Evolutionary conservation across 108 stramenopile species (phyloP).

Genomic region (Pseudonitzschia delicatissima): DNA sequence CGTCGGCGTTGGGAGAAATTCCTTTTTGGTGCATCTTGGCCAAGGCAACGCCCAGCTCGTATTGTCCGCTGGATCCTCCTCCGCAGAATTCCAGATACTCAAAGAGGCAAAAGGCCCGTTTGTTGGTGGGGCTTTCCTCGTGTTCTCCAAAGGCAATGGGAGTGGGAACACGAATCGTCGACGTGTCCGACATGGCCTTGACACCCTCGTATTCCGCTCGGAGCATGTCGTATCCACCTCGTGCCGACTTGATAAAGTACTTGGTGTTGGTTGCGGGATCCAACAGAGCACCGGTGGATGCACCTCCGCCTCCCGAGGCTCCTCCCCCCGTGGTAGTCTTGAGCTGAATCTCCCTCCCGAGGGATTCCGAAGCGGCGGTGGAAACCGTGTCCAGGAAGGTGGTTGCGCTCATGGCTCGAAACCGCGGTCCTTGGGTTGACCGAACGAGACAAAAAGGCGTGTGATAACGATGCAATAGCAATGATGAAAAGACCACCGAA

Average conservation of each 20-base stretch:
- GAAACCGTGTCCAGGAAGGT: constrained; percentile 44
- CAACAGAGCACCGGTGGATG: constrained; percentile 35
- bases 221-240: constrained; percentile 53
- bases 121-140: constrained; percentile 12
- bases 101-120: constrained; percentile 60
- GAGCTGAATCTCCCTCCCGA: constrained; percentile 32
- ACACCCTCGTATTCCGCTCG: constrained; percentile 75
- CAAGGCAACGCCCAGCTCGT: constrained; percentile 61
- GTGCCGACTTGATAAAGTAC: constrained; percentile 72
- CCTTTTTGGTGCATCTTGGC: constrained; percentile 54
- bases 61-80: constrained; percentile 35
- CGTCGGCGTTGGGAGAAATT: background rate
- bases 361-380: constrained; percentile 40
- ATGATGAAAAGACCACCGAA: no score
- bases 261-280: constrained; percentile 35
- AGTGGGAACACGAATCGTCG: constrained; percentile 64
- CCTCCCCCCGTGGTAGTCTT: constrained; percentile 45
- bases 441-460: no score
- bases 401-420: background rate
- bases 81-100: constrained; percentile 78
- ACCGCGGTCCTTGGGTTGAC: no score
- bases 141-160: constrained; percentile 64
- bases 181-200: constrained; percentile 63
- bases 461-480: no score
- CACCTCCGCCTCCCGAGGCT: constrained; percentile 54